Percentiles rank a stretch among this genome's conserved stretches.
Conservation (phyloP, 441 rosid genomes). For the Mallotus repandus region DNA sequence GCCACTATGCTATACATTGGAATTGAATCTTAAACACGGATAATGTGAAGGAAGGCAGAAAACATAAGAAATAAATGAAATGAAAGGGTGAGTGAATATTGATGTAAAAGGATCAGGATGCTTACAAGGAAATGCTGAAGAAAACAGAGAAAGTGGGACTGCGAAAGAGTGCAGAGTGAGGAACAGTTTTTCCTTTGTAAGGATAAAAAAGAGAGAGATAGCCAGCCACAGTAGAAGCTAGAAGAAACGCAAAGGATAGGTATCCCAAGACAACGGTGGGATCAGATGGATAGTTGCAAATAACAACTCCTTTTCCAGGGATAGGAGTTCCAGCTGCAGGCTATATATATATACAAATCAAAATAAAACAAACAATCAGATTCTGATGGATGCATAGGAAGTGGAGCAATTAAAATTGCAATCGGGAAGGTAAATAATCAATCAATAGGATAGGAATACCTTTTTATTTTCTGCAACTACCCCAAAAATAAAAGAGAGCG, state of each 20-base stretch:
- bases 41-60: too few species aligned
- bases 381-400: too few species aligned
- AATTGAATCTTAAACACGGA: too few species aligned
- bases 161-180: slow-evolving; percentile 60
- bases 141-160: slow-evolving; percentile 65
- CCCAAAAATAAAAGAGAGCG: slow-evolving; percentile 69
- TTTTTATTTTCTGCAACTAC: slow-evolving; percentile 90
- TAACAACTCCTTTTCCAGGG: slow-evolving; percentile 57
- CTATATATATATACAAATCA: slow-evolving; percentile 23
- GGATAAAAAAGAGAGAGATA: slow-evolving; percentile 72
- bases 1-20: too few species aligned
- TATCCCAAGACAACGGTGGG: slow-evolving; percentile 69
- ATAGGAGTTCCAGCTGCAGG: slow-evolving; percentile 82
- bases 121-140: slow-evolving; percentile 90
- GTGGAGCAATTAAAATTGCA: too few species aligned
- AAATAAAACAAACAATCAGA: too few species aligned
- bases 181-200: slow-evolving; percentile 81
- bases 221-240: slow-evolving; percentile 55
- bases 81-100: too few species aligned
- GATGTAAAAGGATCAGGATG: neutral
- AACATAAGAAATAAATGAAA: too few species aligned
- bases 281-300: slow-evolving; percentile 91
- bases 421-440: too few species aligned
- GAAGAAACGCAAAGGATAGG: slow-evolving; percentile 66
- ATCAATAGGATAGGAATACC: slow-evolving; percentile 32